Evolutionary conservation across 257 asterid species (phyloP), one percentile per base, ranked within the genome.

Genomic region (Mentha longifolia): DNA sequence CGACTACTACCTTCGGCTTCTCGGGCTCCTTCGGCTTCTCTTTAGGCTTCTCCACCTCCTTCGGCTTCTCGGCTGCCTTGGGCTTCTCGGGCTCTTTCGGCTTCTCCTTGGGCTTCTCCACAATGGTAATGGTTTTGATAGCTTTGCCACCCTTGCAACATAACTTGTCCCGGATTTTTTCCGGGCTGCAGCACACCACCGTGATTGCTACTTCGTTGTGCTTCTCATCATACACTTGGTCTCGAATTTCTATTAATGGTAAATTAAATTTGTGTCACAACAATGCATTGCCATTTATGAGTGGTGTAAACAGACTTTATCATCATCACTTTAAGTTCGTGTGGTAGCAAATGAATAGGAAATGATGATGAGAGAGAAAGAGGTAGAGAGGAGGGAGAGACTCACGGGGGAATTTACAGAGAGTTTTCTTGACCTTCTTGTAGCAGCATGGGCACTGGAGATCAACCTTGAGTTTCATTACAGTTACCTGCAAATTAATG

Each of bases 161-260:
- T 15, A 93, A 51, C 73, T 88, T 90, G 79, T 90, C 96, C 6
- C 96, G 93, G 56, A 90, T 77, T 46, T 20, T 85, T 78, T 92
- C 96, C 0, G 97, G 98, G 80, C 88, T 85, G 65, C 97, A 88
- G 79, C 98, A 85, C 1, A 88, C 89, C 60, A 88, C 98, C 0
- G 65, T 79, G 71, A 92, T 84, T 8, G 74, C 79, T 59, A 92
- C 93, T 42, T 82, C 65, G 58, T 90, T 88, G 12, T 62, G 67
- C 80, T 92, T 86, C 65, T 87, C 97, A 68, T 87, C 90, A 50
- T 68, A 92, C 9, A 76, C n/a, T 55, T 90, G 98, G 77, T 90
- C 90, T 73, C 87, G 77, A 5, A 92, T 84, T 85, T 92, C 98
- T 92, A 10, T 74, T 5, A 35, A 5, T 35, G 0, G 39, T 35